Conservation (phyloP, 2,329 filamentous ascomycete genomes). For the Pyrenophora teres region DNA sequence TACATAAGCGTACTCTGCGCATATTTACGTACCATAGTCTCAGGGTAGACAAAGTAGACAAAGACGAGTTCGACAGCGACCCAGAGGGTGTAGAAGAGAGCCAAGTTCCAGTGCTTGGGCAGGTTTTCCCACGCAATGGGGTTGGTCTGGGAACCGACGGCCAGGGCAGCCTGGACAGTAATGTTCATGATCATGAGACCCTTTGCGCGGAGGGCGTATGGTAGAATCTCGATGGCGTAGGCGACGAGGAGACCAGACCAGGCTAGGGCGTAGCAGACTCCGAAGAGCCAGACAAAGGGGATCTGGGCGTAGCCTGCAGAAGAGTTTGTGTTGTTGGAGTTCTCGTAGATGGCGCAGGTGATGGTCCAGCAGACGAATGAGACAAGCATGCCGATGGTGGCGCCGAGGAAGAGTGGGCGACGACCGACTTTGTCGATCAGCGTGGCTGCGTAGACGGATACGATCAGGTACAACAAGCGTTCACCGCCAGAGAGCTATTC, state of each 20-base stretch:
- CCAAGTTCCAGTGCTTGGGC: conserved; percentile 63
- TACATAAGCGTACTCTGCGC: background rate
- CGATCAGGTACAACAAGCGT: conserved; percentile 61
- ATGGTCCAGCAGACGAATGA: conserved; percentile 48
- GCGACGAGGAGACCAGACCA: conserved; percentile 64
- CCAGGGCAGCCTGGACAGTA: conserved; percentile 65
- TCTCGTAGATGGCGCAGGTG: conserved; percentile 32
- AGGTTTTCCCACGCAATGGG: conserved; percentile 65
- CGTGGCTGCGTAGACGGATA: conserved; percentile 61
- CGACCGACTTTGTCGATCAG: conserved; percentile 62
- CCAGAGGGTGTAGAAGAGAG: conserved; percentile 69
- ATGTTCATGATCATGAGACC: conserved; percentile 64
- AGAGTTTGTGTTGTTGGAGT: conserved; percentile 39
- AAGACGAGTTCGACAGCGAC: conserved; percentile 63
- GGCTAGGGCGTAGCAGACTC: conserved; percentile 59
- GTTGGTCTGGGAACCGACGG: conserved; percentile 65
- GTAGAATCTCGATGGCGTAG: conserved; percentile 57
- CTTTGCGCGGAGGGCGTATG: conserved; percentile 56
- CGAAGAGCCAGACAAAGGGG: conserved; percentile 57
- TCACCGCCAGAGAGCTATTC: conserved; percentile 52
- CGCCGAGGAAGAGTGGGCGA: conserved; percentile 60
- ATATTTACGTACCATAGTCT: conserved; percentile 57
- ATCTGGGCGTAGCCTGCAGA: conserved; percentile 53
- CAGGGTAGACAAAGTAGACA: conserved; percentile 52
- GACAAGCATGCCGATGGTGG: conserved; percentile 44